Evolutionary conservation across 2,329 filamentous ascomycete genomes (phyloP).

Genomic region (Tothia fuscella): DNA sequence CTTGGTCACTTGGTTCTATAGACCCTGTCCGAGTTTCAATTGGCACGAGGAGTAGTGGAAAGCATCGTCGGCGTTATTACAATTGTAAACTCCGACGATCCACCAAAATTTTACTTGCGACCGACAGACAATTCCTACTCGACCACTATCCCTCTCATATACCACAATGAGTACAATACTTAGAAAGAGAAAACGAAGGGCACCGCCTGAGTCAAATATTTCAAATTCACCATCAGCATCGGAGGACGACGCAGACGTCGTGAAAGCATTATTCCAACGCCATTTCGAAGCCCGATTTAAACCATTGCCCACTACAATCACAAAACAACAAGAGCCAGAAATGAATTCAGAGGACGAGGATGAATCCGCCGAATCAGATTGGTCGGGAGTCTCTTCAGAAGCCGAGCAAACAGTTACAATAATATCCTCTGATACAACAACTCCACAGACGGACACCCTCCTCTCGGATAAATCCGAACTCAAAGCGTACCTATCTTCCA

Average conservation of each 20-base stretch:
- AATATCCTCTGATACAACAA: constrained; percentile 17
- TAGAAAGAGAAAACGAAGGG: no score
- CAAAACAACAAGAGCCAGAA: constrained; percentile 20
- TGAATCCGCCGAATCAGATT: constrained; percentile 40
- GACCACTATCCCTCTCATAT: no score
- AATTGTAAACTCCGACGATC: no score
- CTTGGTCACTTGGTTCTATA: no score
- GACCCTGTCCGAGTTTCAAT: no score
- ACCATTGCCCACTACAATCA: constrained; percentile 43
- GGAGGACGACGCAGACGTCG: constrained; percentile 36
- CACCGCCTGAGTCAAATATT: no score
- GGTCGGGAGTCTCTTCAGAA: constrained; percentile 50
- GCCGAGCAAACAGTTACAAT: constrained; percentile 32
- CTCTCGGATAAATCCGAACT: constrained; percentile 44
- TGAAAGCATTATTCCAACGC: constrained; percentile 64
- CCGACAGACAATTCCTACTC: no score
- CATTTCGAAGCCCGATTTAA: constrained; percentile 85
- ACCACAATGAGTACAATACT: no score
- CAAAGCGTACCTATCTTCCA: constrained; percentile 56
- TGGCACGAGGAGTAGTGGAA: no score
- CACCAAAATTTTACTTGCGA: no score
- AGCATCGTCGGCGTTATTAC: no score
- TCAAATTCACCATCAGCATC: constrained; percentile 14
- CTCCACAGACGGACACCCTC: constrained; percentile 20
- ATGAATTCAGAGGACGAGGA: constrained; percentile 19